Base-by-base conservation (phyloP, 163 green algal genomes). In the Chloromonas sp. region DNA sequence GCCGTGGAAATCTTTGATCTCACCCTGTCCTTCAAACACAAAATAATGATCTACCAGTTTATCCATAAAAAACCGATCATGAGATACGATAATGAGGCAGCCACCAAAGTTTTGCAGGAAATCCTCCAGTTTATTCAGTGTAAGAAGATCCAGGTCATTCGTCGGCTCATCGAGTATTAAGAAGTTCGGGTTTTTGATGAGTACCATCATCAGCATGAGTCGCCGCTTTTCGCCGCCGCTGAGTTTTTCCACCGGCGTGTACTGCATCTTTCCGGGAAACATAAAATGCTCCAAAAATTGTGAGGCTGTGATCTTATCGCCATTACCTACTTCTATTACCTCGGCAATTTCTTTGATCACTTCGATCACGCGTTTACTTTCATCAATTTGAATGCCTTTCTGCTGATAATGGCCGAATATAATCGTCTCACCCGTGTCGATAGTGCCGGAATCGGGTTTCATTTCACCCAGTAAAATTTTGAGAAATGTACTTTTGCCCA, bases 381-480 rank as follows among this genome's bases (percentile, higher is more conserved):
- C 15, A 61, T 95, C 81, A 61, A 97, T 88, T 0, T 66, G 70
- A 0, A 94, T n/a, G n/a, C n/a, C 87, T 74, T 81, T 90, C 89
- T 97, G 94, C 84, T 97, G 93, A 60, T 95, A 91, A 70, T 95
- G 97, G 92, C 96, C 96, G 66, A 91, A 88, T 79, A 92, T 87
- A 15, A 97, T 94, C 0, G 94, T 98, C 59, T 97, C 92, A 0
- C 95, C 95, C 11, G 97, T 78, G 2, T 86, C 81, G 58, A 96
- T 14, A 2, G 84, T 8, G 5, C 94, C 71, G 11, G 61, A 78
- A 14, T 95, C 91, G 0, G 92, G 90, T 82, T 89, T 79, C 60
- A 95, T 91, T 84, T 91, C 79, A 0, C 92, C 92, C 85, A 94
- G 91, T 59, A 97, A 93, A 91, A 96, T 95, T 2, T 86, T 82